Conservation (phyloP, 768 basidiomycete species). For the Neoboletus brunneissimus region DNA sequence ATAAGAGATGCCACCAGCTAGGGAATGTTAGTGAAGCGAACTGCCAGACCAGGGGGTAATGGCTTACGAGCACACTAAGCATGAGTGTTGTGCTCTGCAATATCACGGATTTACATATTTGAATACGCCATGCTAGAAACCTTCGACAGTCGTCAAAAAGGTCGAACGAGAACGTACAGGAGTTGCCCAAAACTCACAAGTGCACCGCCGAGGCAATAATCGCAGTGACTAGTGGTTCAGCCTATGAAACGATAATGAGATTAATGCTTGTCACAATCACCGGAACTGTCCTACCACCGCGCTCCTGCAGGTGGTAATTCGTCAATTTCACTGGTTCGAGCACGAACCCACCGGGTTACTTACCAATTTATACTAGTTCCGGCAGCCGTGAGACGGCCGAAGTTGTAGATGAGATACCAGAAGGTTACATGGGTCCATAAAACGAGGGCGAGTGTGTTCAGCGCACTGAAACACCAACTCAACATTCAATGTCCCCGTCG, state of each 20-base stretch:
- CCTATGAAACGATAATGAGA: neutral
- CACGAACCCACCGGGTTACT: neutral
- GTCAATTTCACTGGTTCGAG: neutral
- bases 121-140: constrained; percentile 2
- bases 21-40: neutral
- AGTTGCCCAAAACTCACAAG: neutral
- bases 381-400: neutral
- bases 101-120: neutral
- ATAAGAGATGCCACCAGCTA: neutral
- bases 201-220: neutral
- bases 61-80: neutral
- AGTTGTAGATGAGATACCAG: neutral
- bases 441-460: neutral
- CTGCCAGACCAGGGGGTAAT: neutral
- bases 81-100: neutral
- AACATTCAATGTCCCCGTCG: neutral
- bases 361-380: neutral
- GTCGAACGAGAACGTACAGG: neutral
- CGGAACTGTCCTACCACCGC: neutral
- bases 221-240: neutral
- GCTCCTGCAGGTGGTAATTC: neutral
- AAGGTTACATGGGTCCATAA: neutral
- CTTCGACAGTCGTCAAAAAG: neutral
- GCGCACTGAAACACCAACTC: neutral
- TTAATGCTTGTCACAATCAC: neutral